Conservation (phyloP, 2,329 filamentous ascomycete species). For the Claviceps sorghi region DNA sequence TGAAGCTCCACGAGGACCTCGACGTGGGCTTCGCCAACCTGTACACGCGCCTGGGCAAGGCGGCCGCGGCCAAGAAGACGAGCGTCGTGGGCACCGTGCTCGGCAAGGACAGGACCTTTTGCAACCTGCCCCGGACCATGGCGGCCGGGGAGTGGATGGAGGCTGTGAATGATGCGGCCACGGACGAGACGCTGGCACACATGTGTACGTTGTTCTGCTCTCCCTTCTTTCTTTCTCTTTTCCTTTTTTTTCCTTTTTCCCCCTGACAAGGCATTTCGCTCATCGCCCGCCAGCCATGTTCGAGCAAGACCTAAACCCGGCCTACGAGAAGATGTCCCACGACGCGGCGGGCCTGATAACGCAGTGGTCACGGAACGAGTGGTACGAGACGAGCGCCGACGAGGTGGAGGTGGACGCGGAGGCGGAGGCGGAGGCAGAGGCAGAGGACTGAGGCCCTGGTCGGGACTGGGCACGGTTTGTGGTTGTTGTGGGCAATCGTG, state of each 20-base stretch:
- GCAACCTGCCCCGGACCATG: constrained; percentile 54
- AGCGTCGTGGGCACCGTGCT: constrained; percentile 43
- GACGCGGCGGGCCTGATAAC: constrained; percentile 51
- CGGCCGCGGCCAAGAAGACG: constrained; percentile 39
- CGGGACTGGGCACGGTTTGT: too few relatives aligned
- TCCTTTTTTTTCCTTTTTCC: neutral
- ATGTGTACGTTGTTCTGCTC: constrained; percentile 36
- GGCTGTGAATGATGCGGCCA: constrained; percentile 63
- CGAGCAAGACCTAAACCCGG: constrained; percentile 54
- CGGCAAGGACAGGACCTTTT: constrained; percentile 71
- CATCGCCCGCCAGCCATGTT: constrained; percentile 47
- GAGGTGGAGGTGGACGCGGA: neutral
- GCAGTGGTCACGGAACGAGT: constrained; percentile 48
- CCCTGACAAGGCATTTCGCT: neutral
- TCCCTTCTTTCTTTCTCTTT: constrained; percentile 7
- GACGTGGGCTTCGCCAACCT: constrained; percentile 70
- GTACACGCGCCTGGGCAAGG: constrained; percentile 69
- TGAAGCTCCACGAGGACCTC: constrained; percentile 48
- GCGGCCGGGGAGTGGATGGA: constrained; percentile 46
- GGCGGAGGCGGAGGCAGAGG: too few relatives aligned
- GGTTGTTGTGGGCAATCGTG: too few relatives aligned
- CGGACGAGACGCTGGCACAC: constrained; percentile 70
- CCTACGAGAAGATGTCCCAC: constrained; percentile 52
- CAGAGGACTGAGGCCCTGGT: too few relatives aligned
- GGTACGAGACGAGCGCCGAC: constrained; percentile 35